Evolutionary conservation across 441 rosid species (phyloP).

Genomic region (Melastoma candidum): DNA sequence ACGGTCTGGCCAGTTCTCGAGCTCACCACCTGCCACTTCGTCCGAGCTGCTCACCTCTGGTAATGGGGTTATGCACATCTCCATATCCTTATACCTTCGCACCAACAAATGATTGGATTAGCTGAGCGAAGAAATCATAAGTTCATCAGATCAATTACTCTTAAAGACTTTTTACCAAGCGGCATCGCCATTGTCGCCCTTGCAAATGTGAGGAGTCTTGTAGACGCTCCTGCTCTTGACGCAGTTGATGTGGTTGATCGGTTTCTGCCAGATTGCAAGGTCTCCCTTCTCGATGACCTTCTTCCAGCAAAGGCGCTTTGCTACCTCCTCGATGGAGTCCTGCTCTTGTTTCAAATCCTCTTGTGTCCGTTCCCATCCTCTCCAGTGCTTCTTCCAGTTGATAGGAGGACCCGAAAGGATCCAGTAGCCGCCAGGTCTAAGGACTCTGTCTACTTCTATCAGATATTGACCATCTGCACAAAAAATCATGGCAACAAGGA

Average conservation of each 20-base stretch:
- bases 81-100: conserved; percentile 65
- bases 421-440: conserved; percentile 95
- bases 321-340: conserved; percentile 65
- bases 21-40: conserved; percentile 72
- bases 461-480: conserved; percentile 71
- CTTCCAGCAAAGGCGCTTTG: conserved; percentile 78
- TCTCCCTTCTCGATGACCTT: conserved; percentile 70
- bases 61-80: conserved; percentile 70
- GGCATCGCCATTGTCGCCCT: conserved; percentile 53
- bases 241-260: conserved; percentile 69
- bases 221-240: conserved; percentile 31
- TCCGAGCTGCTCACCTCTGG: conserved; percentile 63
- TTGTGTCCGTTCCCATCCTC: conserved; percentile 81
- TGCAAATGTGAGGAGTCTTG: conserved; percentile 62
- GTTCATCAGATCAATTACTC: too few species aligned
- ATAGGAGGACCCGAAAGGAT: conserved; percentile 93
- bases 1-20: conserved; percentile 82
- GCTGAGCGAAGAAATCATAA: too few species aligned
- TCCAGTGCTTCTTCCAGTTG: conserved; percentile 79
- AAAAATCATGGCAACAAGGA: too few species aligned
- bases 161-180: conserved; percentile 38
- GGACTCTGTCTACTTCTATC: conserved; percentile 75
- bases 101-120: neutral
- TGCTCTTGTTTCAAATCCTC: conserved; percentile 83
- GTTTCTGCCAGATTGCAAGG: conserved; percentile 73